These are phyloP conservation scores for Thelephora terrestris DNA, from an alignment of 1,284 basidiomycete species.

Conservation along the genomic window DNA sequence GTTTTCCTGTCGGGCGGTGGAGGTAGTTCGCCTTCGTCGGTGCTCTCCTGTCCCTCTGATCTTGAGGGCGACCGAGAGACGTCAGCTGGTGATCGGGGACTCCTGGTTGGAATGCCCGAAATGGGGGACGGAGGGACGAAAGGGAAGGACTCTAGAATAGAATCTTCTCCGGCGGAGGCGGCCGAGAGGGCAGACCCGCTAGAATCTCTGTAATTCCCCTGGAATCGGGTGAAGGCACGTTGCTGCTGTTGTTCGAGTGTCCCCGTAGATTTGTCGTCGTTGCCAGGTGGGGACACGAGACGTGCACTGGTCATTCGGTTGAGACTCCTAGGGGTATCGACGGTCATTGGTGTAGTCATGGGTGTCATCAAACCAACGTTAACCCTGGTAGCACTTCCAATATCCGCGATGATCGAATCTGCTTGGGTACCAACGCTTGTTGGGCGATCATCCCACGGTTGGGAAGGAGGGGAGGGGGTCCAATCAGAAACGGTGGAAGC, in stretches of 20 bases:
- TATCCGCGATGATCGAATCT: conserved; percentile 48
- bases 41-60: conserved; percentile 2
- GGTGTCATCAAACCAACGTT: conserved; percentile 37
- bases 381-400: conserved; percentile 53
- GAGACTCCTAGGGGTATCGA: conserved; percentile 31
- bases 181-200: conserved; percentile 51
- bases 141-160: conserved; percentile 74
- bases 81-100: conserved; percentile 57
- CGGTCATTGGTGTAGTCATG: conserved; percentile 19
- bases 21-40: conserved; percentile 12
- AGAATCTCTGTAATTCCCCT: conserved; percentile 38
- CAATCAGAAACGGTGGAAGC: conserved; percentile 16
- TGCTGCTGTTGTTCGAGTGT: conserved; percentile 55
- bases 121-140: conserved; percentile 80
- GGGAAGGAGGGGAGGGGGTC: conserved; percentile 26
- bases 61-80: conserved; percentile 39
- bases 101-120: conserved; percentile 61
- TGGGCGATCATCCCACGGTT: conserved; percentile 39
- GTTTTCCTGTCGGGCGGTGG: conserved; percentile 42
- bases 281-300: conserved; percentile 37
- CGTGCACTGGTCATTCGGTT: conserved; percentile 54
- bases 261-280: conserved; percentile 15
- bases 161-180: conserved; percentile 63
- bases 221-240: conserved; percentile 28
- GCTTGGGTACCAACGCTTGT: conserved; percentile 54